Conservation (phyloP, 2,329 filamentous ascomycete species). For the Penicillium frequentans region DNA sequence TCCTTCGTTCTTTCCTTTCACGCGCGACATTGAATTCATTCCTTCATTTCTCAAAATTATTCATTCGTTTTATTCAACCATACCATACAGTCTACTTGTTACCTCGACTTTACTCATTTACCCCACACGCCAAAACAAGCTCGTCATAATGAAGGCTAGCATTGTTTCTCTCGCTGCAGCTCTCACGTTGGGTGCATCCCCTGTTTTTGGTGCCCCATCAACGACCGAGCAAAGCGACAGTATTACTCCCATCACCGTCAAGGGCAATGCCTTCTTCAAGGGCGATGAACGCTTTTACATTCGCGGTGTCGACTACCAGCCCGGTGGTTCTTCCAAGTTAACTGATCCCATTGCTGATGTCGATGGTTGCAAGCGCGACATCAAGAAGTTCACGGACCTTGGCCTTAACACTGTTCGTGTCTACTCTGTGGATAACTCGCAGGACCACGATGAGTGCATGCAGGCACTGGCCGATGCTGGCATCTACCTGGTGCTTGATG, state of each 20-base stretch:
- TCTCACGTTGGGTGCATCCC: conserved; percentile 48
- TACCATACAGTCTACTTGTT: neutral
- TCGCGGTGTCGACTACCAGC: conserved; percentile 63
- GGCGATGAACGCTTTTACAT: conserved; percentile 58
- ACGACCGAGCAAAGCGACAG: conserved; percentile 42
- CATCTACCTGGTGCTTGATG: conserved; percentile 89
- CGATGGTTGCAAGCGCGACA: conserved; percentile 72
- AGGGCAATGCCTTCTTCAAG: conserved; percentile 67
- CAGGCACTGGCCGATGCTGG: conserved; percentile 72
- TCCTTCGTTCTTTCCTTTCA: conserved; percentile 16
- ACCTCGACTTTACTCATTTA: neutral
- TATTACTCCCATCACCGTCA: conserved; percentile 59
- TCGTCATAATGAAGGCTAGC: conserved; percentile 54
- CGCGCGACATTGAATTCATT: neutral
- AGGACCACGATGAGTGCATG: conserved; percentile 85
- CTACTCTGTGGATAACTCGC: conserved; percentile 87
- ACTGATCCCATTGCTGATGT: conserved; percentile 75
- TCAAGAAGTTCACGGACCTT: conserved; percentile 77
- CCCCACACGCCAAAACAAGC: neutral
- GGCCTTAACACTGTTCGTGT: conserved; percentile 90
- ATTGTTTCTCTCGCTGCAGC: conserved; percentile 45
- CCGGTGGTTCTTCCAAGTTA: conserved; percentile 62
- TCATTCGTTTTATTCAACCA: neutral
- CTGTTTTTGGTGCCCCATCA: conserved; percentile 46
- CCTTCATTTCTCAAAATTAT: neutral